These are phyloP conservation scores for Colletotrichum theobromicola DNA, from an alignment of 2,329 filamentous ascomycete species.

Conservation along the genomic window DNA sequence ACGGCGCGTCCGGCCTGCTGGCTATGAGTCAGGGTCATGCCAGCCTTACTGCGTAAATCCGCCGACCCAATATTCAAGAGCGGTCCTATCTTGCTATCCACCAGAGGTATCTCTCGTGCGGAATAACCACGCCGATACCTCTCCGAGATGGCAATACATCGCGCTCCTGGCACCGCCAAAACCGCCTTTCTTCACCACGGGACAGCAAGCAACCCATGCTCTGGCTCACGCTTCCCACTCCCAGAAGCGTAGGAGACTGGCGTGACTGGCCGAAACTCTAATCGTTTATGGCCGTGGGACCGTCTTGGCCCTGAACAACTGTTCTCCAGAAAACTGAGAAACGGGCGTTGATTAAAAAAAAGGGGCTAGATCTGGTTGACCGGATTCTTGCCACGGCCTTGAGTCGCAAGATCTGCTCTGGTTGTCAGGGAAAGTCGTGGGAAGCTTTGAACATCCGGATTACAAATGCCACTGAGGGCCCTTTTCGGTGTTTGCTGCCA, in stretches of 20 bases:
- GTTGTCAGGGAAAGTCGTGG: not conserved
- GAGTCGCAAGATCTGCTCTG: not conserved
- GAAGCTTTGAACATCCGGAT: not conserved
- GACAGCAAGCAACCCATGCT: conserved; percentile 2
- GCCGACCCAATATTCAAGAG: not conserved
- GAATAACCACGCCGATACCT: not conserved
- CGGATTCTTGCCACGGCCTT: not conserved
- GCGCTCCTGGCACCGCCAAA: not conserved
- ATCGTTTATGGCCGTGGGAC: not conserved
- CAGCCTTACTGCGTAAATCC: not conserved
- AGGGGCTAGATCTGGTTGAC: not conserved
- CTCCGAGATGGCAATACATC: not conserved
- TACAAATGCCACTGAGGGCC: conserved; percentile 1
- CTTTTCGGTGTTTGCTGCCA: not conserved
- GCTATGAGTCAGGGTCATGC: conserved; percentile 11
- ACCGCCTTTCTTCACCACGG: not conserved
- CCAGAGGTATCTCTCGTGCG: not conserved
- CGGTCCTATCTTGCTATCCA: not conserved
- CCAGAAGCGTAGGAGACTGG: not conserved
- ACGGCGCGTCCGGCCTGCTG: conserved; percentile 7
- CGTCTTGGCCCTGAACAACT: not conserved
- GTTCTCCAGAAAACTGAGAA: not conserved
- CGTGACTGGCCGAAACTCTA: not conserved
- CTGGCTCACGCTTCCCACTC: not conserved
- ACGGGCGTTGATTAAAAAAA: not conserved